phyloP scores from a whole-genome alignment of 257 asterid species.

The Avicennia marina region DNA sequence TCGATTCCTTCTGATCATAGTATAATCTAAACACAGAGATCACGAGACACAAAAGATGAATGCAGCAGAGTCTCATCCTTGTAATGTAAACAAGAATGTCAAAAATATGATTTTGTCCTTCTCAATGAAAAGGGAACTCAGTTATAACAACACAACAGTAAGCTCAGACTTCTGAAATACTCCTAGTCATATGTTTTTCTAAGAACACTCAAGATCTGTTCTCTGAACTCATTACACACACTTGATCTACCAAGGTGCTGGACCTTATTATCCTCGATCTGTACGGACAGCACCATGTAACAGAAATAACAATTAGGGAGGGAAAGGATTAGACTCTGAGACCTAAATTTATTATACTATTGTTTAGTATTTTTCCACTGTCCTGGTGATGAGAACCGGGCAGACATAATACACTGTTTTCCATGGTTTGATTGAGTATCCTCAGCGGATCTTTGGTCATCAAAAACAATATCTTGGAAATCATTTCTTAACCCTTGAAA shows the following conservation, averaged over 20 bases:
- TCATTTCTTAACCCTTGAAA: slow-evolving; percentile 31
- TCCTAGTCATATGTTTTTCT: slow-evolving; percentile 23
- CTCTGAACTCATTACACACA: slow-evolving; percentile 19
- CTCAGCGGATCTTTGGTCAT: slow-evolving; percentile 44
- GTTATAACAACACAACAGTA: too few species aligned
- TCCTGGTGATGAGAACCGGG: too few species aligned
- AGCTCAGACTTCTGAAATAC: too few species aligned
- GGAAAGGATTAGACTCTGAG: too few species aligned
- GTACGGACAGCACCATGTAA: slow-evolving; percentile 1
- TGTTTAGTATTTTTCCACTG: background rate
- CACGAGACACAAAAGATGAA: background rate
- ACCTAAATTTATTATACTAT: slow-evolving; percentile 18
- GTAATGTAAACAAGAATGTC: background rate
- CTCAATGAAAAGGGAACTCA: too few species aligned
- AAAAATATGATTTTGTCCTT: background rate
- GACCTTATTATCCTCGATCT: slow-evolving; percentile 16
- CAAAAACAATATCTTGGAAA: slow-evolving; percentile 51
- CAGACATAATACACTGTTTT: slow-evolving; percentile 21
- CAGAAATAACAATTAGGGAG: background rate
- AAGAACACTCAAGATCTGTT: slow-evolving; percentile 21
- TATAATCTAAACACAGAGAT: background rate
- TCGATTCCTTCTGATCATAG: background rate
- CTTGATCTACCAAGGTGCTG: background rate
- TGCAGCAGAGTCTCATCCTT: background rate
- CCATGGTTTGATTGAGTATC: slow-evolving; percentile 26